These are phyloP conservation scores for Neocallimastix lanati DNA, from an alignment of 192 early-diverging fungal genomes.

Conservation along the genomic window DNA sequence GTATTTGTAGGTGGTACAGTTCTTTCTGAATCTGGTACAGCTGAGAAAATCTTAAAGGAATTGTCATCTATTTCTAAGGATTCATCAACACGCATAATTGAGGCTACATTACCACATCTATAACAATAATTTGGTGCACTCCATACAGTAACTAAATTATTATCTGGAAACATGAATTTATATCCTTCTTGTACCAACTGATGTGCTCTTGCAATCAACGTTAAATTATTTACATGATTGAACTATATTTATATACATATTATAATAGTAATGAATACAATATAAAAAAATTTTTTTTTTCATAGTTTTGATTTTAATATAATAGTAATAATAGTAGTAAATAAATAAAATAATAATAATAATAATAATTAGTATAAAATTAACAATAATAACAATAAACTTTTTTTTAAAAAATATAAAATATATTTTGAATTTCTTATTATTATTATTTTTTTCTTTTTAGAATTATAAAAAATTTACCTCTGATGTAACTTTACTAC, in stretches of 20 bases:
- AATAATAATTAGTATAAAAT: too few relatives aligned
- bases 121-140: conserved; percentile 67
- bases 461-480: conserved; percentile 22
- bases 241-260: too few relatives aligned
- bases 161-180: conserved; percentile 84
- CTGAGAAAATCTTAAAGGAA: conserved; percentile 89
- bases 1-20: conserved; percentile 11
- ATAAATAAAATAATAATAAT: too few relatives aligned
- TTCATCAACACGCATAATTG: conserved; percentile 40
- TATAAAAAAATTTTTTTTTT: too few relatives aligned
- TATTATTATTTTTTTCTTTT: too few relatives aligned
- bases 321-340: too few relatives aligned
- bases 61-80: conserved; percentile 54
- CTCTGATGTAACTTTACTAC: conserved; percentile 80
- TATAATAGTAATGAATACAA: too few relatives aligned
- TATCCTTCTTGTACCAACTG: conserved; percentile 97
- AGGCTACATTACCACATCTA: conserved; percentile 45
- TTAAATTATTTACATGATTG: conserved; percentile 77
- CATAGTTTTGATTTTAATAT: too few relatives aligned
- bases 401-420: too few relatives aligned
- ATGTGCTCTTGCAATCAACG: conserved; percentile 83
- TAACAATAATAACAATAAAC: too few relatives aligned
- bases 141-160: conserved; percentile 90
- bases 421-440: too few relatives aligned
- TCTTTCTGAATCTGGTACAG: conserved; percentile 83